These are phyloP conservation scores for Pestalotiopsis sp. DNA, from an alignment of 2,329 filamentous ascomycete genomes.

Conservation along the genomic window DNA sequence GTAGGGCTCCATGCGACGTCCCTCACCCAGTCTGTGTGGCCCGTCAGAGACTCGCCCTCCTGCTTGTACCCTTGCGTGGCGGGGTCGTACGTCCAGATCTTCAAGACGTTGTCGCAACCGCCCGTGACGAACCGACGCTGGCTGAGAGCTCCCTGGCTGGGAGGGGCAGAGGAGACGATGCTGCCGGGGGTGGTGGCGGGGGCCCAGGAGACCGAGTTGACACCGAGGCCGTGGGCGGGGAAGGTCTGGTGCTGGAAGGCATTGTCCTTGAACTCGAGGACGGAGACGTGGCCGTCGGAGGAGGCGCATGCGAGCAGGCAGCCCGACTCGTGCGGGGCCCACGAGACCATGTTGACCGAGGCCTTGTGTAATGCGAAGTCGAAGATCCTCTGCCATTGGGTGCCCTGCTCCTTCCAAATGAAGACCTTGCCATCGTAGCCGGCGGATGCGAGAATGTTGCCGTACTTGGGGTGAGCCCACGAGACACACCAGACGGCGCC, in stretches of 20 bases:
- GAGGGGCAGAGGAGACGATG: conserved; percentile 71
- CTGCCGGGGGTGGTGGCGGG: conserved; percentile 83
- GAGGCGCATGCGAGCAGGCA: conserved; percentile 94
- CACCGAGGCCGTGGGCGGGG: conserved; percentile 88
- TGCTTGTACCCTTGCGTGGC: conserved; percentile 63
- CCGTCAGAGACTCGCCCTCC: conserved; percentile 67
- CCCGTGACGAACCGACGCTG: conserved; percentile 90
- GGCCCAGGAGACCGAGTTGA: conserved; percentile 96
- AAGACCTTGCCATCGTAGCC: conserved; percentile 98
- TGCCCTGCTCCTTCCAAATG: conserved; percentile 91
- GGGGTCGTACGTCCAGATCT: conserved; percentile 84
- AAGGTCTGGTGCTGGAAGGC: conserved; percentile 89
- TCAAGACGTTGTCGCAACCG: conserved; percentile 89
- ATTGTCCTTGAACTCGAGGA: conserved; percentile 97
- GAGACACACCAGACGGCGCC: conserved; percentile 97
- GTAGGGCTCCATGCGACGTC: conserved; percentile 98
- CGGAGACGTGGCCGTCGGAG: conserved; percentile 89
- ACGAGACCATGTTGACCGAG: conserved; percentile 93
- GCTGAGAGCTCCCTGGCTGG: conserved; percentile 59
- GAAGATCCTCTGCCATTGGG: conserved; percentile 83
- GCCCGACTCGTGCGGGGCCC: conserved; percentile 95
- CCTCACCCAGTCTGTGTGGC: conserved; percentile 95
- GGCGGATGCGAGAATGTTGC: conserved; percentile 93
- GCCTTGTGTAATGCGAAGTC: conserved; percentile 94
- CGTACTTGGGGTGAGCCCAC: conserved; percentile 98